These are phyloP conservation scores for Allantophomopsis cytisporea DNA, from an alignment of 2,329 filamentous ascomycete genomes.

Conservation along the genomic window DNA sequence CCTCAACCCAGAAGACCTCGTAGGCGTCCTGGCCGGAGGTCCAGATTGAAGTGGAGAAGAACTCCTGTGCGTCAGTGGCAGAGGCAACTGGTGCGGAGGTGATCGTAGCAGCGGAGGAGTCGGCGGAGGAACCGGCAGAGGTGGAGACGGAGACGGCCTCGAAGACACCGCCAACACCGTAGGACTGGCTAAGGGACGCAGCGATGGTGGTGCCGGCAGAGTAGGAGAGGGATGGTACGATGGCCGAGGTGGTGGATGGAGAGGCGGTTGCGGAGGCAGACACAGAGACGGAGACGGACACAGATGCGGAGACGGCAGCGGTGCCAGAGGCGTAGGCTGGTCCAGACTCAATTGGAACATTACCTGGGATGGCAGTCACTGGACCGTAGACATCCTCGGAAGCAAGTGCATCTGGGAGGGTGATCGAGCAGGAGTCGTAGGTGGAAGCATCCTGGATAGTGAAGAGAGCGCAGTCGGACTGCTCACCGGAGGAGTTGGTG, in stretches of 20 bases:
- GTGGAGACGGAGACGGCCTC: conserved; percentile 2
- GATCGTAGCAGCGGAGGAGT: no score
- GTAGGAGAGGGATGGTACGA: conserved; percentile 15
- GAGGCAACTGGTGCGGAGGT: conserved; percentile 1
- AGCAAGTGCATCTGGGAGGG: conserved; percentile 36
- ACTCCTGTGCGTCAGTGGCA: conserved; percentile 9
- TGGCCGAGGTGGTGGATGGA: conserved; percentile 8
- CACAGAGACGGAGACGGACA: conserved; percentile 4
- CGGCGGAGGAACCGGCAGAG: background rate
- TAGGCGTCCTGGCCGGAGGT: conserved; percentile 35
- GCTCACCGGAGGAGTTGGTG: conserved; percentile 54
- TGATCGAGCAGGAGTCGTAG: conserved; percentile 49
- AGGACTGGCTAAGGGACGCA: conserved; percentile 5
- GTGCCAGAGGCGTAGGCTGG: conserved; percentile 21
- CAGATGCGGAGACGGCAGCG: conserved; percentile 4
- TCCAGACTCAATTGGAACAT: conserved; percentile 31
- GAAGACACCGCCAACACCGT: conserved; percentile 19
- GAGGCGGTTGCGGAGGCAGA: conserved; percentile 9
- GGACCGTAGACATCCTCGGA: conserved; percentile 46
- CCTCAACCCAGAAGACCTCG: conserved; percentile 43
- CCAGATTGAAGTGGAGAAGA: conserved; percentile 36
- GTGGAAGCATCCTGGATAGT: conserved; percentile 44
- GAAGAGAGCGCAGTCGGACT: conserved; percentile 68
- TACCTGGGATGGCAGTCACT: conserved; percentile 48
- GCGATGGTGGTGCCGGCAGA: conserved; percentile 10